Evolutionary conservation across 257 asterid genomes (phyloP).

Genomic region (Plantago ovata): DNA sequence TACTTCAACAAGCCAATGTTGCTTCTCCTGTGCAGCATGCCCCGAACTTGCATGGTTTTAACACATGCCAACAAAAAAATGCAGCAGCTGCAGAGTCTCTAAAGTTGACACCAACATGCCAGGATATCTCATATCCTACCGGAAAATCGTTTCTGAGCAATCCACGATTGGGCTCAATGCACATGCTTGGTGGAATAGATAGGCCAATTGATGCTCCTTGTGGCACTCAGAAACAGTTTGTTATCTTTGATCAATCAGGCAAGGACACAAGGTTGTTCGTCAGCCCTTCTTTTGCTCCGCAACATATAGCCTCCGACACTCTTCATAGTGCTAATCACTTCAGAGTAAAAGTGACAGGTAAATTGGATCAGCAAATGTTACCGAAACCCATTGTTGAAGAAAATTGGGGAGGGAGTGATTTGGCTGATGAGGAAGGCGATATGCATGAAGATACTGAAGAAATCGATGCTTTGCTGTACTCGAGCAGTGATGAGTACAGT

Average conservation of each 20-base stretch:
- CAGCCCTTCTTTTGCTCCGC: constrained; percentile 32
- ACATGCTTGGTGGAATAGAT: constrained; percentile 22
- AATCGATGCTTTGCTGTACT: constrained; percentile 68
- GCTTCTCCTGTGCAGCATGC: constrained; percentile 16
- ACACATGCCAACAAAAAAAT: constrained; percentile 14
- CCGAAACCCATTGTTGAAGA: constrained; percentile 32
- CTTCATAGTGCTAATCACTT: constrained; percentile 17
- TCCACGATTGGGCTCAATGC: constrained; percentile 13
- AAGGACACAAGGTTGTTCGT: constrained; percentile 42
- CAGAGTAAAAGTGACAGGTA: constrained; percentile 23
- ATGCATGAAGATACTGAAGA: constrained; percentile 68
- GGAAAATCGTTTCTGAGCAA: constrained; percentile 24
- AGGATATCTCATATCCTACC: constrained; percentile 22
- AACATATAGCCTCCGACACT: constrained; percentile 21
- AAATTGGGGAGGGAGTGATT: constrained; percentile 33
- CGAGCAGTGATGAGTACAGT: constrained; percentile 43
- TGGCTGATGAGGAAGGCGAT: constrained; percentile 44
- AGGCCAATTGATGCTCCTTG: constrained; percentile 25
- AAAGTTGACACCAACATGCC: neutral
- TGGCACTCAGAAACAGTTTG: constrained; percentile 35
- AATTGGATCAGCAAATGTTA: constrained; percentile 20
- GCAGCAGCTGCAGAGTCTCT: constrained; percentile 24
- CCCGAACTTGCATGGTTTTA: constrained; percentile 16
- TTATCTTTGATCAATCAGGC: constrained; percentile 59
- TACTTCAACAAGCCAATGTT: constrained; percentile 30